Evolutionary conservation across 345 rosid species (phyloP), one percentile per base, ranked within the genome.

Genomic region (Citrus cavaleriei): DNA sequence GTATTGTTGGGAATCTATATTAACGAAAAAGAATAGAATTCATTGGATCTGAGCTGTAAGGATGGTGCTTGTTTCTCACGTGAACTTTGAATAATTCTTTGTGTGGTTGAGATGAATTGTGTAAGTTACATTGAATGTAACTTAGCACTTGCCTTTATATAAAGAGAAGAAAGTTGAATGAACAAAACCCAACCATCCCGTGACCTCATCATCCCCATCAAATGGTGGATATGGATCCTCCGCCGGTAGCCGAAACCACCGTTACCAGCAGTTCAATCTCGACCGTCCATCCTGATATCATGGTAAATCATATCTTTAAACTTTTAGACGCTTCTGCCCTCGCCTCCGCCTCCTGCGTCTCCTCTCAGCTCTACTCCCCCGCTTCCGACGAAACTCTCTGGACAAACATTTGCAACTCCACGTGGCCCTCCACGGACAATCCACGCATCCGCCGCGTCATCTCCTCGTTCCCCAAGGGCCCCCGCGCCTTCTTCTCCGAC

Each of bases 241-340:
- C 34, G 38, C 32, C 57, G 24, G 19, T 13, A 6, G 14, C 1
- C 22, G 70, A 34, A 22, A 8, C 32, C 37, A 58, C 74, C 51
- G 1, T 13, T 46, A 46, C 1, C 18, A 1, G 68, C 76, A 8
- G 83, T 18, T 54, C 58, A 10, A 79, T 89, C 78, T 77, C 91
- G 76, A 35, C 79, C 85, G 67, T 93, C 70, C 92, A 90, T 84
- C 76, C 68, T 3, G 93, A 95, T 73, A 85, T 95, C 77, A 70
- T 93, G 62, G 88, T 79, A 49, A n/a, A 87, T 24, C 91, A 91
- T 83, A 85, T 95, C 83, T 73, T 95, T 37, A 82, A 90, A 18
- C 91, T 92, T 4, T 91, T 95, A 25, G 97, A 93, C 81, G 97
- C 97, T n/a, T 83, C 87, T 13, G 40, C 90, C 10, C 83, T 95